Conservation (phyloP, 352 stramenopile genomes). For the Chrysophaeum taylorii region DNA sequence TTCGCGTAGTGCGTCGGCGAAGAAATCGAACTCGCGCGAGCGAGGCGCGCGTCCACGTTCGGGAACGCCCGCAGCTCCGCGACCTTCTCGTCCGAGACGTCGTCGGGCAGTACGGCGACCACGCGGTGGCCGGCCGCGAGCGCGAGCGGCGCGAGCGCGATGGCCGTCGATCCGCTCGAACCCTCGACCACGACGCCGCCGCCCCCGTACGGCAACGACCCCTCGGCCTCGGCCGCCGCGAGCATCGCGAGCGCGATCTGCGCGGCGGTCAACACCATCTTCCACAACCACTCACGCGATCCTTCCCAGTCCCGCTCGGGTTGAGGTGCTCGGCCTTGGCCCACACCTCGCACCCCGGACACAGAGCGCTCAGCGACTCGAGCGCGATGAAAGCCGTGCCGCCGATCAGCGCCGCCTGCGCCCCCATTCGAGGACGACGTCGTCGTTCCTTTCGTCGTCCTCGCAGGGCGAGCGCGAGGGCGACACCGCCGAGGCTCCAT, state of each 20-base stretch:
- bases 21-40: conserved; percentile 77
- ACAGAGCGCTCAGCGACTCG: conserved; percentile 61
- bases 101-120: conserved; percentile 93
- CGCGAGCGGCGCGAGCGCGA: conserved; percentile 79
- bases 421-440: too few species aligned
- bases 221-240: conserved; percentile 70
- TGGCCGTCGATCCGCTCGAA: conserved; percentile 92
- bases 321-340: conserved; percentile 37
- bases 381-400: conserved; percentile 82
- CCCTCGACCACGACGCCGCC: conserved; percentile 90
- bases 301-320: conserved; percentile 75
- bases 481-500: too few species aligned
- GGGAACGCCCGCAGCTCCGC: conserved; percentile 35
- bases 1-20: conserved; percentile 97
- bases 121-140: conserved; percentile 78
- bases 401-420: conserved; percentile 75
- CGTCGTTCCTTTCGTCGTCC: too few species aligned
- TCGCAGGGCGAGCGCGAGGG: too few species aligned
- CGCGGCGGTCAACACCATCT: too few species aligned
- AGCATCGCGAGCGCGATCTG: conserved; percentile 89
- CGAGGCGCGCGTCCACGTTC: conserved; percentile 41
- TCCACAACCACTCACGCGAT: too few species aligned
- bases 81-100: conserved; percentile 78
- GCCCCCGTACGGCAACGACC: conserved; percentile 50
- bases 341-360: conserved; percentile 74